phyloP scores from a whole-genome alignment of 257 asterid genomes.

The Mentha longifolia region DNA sequence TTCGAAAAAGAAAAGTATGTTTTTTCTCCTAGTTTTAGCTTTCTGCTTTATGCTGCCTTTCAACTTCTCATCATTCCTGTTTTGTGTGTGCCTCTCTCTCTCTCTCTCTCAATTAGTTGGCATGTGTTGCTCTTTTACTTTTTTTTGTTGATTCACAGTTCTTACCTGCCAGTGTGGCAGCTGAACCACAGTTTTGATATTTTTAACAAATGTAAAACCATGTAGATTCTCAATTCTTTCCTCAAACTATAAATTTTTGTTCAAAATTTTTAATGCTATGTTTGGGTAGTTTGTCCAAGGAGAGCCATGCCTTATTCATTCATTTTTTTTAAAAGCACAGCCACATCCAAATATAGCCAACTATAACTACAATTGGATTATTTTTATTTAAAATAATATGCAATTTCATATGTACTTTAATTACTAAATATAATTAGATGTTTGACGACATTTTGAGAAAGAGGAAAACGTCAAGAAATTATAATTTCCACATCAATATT shows the following conservation, averaged over 20 bases:
- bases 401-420: too few species aligned
- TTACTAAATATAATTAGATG: too few species aligned
- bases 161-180: conserved; percentile 33
- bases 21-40: conserved; percentile 34
- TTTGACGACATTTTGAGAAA: too few species aligned
- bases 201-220: conserved; percentile 6
- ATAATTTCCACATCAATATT: too few species aligned
- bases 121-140: not conserved
- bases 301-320: too few species aligned
- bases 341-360: too few species aligned
- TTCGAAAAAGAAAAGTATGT: conserved; percentile 20
- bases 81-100: conserved; percentile 31
- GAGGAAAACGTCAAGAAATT: too few species aligned
- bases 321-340: too few species aligned
- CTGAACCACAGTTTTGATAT: conserved; percentile 24
- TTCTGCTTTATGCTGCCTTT: conserved; percentile 49
- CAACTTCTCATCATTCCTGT: conserved; percentile 47
- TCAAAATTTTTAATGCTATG: not conserved
- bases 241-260: not conserved
- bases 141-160: conserved; percentile 17
- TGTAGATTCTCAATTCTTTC: not conserved
- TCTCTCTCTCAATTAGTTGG: conserved; percentile 24
- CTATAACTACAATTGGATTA: too few species aligned
- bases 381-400: too few species aligned
- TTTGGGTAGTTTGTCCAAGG: not conserved